A percentile compares a stretch with the other conserved stretches of the same genome.
Evolutionary conservation across 805 yeast species (phyloP).

Genomic region (Ogataea trehaloabstinens): DNA sequence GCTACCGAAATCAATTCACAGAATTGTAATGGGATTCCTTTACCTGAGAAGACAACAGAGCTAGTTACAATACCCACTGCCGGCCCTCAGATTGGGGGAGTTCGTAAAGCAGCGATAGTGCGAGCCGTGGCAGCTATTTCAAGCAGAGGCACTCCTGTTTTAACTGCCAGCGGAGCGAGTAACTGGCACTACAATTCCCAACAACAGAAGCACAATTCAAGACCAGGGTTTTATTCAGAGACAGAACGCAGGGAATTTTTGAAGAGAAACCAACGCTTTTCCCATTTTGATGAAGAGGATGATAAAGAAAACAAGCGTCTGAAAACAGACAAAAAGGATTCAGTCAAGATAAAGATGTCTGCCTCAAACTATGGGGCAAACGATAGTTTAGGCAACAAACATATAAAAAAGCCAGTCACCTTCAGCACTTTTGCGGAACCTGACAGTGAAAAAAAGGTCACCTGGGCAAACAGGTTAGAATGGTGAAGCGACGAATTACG

Average conservation of each 20-base stretch:
- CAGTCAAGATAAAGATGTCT: constrained; percentile 7
- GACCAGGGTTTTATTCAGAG: constrained; percentile 31
- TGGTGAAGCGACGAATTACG: too few relatives aligned
- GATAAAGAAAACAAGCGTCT: constrained; percentile 27
- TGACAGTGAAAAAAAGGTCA: constrained; percentile 25
- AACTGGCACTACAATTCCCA: constrained; percentile 2
- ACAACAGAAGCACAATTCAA: constrained; percentile 4
- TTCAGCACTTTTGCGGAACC: too few relatives aligned
- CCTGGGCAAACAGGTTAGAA: constrained; percentile 31
- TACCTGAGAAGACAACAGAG: constrained; percentile 57
- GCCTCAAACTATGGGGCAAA: too few relatives aligned
- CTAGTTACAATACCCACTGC: constrained; percentile 56
- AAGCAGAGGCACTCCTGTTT: too few relatives aligned
- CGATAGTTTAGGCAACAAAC: too few relatives aligned
- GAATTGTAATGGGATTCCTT: constrained; percentile 59
- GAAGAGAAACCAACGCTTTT: constrained; percentile 9
- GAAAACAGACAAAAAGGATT: constrained; percentile 7
- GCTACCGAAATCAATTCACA: constrained; percentile 68
- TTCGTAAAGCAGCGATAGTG: constrained; percentile 35
- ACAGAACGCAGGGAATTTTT: constrained; percentile 24
- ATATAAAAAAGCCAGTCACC: too few relatives aligned
- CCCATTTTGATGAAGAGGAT: constrained; percentile 13
- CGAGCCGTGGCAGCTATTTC: constrained; percentile 30
- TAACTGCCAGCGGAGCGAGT: background rate
- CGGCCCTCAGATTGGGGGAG: constrained; percentile 31